These are phyloP conservation scores for Pezizomycotina sp. DNA, from an alignment of 2,329 filamentous ascomycete species.

Conservation along the genomic window DNA sequence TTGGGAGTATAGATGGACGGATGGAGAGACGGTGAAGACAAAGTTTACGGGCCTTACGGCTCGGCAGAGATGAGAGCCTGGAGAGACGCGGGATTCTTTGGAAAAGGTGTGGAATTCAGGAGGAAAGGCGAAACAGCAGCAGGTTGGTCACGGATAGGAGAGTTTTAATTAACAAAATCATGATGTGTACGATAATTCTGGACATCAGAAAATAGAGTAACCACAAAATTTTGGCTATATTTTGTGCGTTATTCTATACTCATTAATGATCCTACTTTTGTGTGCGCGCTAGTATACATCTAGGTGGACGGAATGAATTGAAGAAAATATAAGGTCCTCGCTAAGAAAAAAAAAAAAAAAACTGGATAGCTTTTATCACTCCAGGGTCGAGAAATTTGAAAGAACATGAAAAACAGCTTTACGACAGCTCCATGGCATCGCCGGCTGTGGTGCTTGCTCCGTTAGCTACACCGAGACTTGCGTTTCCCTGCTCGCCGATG, in stretches of 20 bases:
- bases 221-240: too few species aligned
- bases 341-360: too few species aligned
- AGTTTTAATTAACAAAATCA: slow-evolving; percentile 22
- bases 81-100: slow-evolving; percentile 81
- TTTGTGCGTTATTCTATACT: too few species aligned
- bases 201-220: too few species aligned
- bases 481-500: too few species aligned
- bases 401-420: not conserved
- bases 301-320: too few species aligned
- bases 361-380: too few species aligned
- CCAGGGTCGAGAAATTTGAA: not conserved
- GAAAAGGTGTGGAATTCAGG: slow-evolving; percentile 67
- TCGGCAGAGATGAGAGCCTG: slow-evolving; percentile 72
- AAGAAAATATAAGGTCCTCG: too few species aligned
- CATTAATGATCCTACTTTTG: too few species aligned
- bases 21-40: slow-evolving; percentile 65
- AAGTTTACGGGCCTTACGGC: slow-evolving; percentile 76
- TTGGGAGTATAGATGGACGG: slow-evolving; percentile 91
- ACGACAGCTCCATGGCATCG: slow-evolving; percentile 17
- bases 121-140: slow-evolving; percentile 40
- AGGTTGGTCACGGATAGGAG: slow-evolving; percentile 21
- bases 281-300: too few species aligned
- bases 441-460: slow-evolving; percentile 9
- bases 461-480: too few species aligned
- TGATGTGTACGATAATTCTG: too few species aligned